Conservation (phyloP, 1,139 yeast species). For the Protomyces lactucae-debilis region DNA sequence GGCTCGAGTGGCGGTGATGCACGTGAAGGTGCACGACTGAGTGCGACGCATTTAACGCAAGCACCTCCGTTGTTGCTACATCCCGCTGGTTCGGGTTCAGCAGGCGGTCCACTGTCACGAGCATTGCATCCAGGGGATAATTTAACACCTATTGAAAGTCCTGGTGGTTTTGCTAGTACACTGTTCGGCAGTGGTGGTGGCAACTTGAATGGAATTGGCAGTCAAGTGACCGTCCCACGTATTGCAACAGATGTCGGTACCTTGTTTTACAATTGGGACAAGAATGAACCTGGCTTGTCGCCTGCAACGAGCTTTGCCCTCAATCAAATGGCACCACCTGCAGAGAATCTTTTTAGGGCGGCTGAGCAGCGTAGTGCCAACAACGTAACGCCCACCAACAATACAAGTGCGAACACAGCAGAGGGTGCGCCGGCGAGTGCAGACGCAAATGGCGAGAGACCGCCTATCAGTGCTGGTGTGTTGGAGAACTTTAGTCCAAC, state of each 20-base stretch:
- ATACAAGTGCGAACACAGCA: not conserved
- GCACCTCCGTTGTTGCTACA: not conserved
- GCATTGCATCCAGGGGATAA: not conserved
- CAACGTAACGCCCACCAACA: not conserved
- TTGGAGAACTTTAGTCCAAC: conserved; percentile 24
- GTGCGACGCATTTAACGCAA: not conserved
- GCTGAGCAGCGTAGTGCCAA: not conserved
- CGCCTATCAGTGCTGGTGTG: conserved; percentile 24
- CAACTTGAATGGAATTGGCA: conserved; percentile 8
- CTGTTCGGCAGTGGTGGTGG: not conserved
- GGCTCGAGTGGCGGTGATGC: not conserved
- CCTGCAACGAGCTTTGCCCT: conserved; percentile 25
- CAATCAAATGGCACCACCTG: not conserved
- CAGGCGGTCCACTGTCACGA: not conserved
- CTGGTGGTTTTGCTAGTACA: conserved; percentile 5
- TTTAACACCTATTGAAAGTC: conserved; percentile 16
- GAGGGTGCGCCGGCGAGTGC: not conserved
- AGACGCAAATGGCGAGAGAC: not conserved
- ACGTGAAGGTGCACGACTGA: not conserved
- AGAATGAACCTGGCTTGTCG: conserved; percentile 23
- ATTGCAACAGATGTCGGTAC: conserved; percentile 25
- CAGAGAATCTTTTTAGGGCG: not conserved
- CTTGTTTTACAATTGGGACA: conserved; percentile 24
- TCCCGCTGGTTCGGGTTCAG: not conserved
- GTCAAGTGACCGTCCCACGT: conserved; percentile 17